These are phyloP conservation scores for Microbotryum violaceum DNA, from an alignment of 1,284 basidiomycete genomes.

Conservation along the genomic window DNA sequence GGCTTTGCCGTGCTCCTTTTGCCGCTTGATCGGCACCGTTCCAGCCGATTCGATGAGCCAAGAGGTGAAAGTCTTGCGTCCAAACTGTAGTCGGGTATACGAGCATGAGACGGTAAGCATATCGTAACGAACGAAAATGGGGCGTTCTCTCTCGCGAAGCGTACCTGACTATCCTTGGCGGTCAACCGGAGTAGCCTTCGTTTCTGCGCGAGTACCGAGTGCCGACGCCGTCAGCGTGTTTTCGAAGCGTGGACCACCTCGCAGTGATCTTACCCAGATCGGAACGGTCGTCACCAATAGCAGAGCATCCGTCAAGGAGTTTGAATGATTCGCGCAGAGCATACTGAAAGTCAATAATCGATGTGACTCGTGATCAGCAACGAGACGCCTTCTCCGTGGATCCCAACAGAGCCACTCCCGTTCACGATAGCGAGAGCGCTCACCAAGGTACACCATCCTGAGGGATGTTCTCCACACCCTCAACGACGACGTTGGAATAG, in stretches of 20 bases:
- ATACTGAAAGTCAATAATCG: slow-evolving; percentile 44
- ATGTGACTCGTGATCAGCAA: no score
- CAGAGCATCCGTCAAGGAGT: slow-evolving; percentile 76
- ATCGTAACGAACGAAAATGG: no score
- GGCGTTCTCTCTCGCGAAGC: no score
- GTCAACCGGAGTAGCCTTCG: slow-evolving; percentile 73
- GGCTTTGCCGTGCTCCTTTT: slow-evolving; percentile 57
- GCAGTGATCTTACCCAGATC: slow-evolving; percentile 5
- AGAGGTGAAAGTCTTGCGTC: slow-evolving; percentile 67
- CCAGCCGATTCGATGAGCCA: slow-evolving; percentile 81
- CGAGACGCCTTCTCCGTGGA: no score
- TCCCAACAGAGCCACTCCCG: no score
- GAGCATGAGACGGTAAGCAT: no score
- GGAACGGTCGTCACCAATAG: slow-evolving; percentile 36
- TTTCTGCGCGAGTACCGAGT: slow-evolving; percentile 40
- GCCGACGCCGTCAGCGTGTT: neutral
- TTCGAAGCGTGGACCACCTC: neutral
- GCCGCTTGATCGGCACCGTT: slow-evolving; percentile 67
- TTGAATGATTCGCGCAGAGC: slow-evolving; percentile 72
- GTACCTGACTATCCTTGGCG: slow-evolving; percentile 64
- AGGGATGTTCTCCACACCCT: slow-evolving; percentile 63
- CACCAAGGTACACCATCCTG: slow-evolving; percentile 64
- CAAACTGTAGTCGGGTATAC: slow-evolving; percentile 46
- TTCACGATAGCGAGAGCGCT: slow-evolving; percentile 34
- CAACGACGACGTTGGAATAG: slow-evolving; percentile 78